Evolutionary conservation across 2,329 filamentous ascomycete species (phyloP), one percentile per base, ranked within the genome.

Genomic region (Colletotrichum sp.): DNA sequence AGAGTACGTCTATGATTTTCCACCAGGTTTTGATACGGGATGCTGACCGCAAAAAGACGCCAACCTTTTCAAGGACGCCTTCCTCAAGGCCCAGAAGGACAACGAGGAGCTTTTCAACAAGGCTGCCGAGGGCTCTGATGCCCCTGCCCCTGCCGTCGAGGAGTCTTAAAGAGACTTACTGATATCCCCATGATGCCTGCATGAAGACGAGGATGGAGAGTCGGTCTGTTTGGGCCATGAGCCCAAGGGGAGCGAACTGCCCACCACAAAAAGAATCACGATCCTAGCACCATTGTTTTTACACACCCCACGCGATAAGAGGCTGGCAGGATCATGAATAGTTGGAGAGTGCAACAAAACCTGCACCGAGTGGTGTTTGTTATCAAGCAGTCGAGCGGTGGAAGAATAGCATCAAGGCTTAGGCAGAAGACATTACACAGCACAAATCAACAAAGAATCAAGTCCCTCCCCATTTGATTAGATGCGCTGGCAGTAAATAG

Each of bases 21-120:
- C 28, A 32, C 15, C 24, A 77, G 62, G 32, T 30, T 30, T 21
- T 21, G 1, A 2, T 21, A 59, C 13, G 18, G 59, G 30, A 79
- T 76, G 74, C 82, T 84, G 80, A 86, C 80, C 16, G 18, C n/a
- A 65, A 64, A 24, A 79, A 98, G 96, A 99, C 84, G 97, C 97
- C 90, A 98, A 98, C 87, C 89, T 93, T 77, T 99, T 99, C 93
- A 99, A 98, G 91, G 96, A 99, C 80, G 93, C 95, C 73, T 99
- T 99, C 89, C 93, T 98, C 89, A 96, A 98, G 90, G 96, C 97
- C 71, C 96, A 98, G 90, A 93, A 96, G 89, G 96, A 98, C 85
- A 99, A 99, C 88, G 96, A 97, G 90, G 92, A 91, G 79, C 90
- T 98, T 75, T 98, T 98, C 89, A 88, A 52, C 44, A 52, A 87